Conservation (phyloP, 768 basidiomycete species). For the Tylopilus felleus region DNA sequence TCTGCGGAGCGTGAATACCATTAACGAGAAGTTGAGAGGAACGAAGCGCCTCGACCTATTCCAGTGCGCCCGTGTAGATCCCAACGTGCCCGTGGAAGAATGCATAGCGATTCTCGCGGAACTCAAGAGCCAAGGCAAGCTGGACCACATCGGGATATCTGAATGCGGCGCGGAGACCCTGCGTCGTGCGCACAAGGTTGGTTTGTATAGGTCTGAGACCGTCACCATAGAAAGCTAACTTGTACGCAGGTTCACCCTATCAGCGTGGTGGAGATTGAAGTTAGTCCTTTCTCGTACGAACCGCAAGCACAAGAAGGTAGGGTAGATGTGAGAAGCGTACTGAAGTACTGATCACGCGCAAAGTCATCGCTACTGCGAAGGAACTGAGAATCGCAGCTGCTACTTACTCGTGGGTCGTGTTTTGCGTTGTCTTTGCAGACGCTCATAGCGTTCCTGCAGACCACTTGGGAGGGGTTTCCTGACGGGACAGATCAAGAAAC, state of each 20-base stretch:
- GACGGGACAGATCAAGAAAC: conserved; percentile 44
- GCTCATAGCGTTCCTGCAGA: conserved; percentile 25
- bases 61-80: conserved; percentile 47
- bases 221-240: neutral
- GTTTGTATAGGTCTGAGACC: neutral
- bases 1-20: conserved; percentile 40
- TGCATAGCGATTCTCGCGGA: conserved; percentile 40
- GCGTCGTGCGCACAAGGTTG: conserved; percentile 31
- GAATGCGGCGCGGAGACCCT: conserved; percentile 53
- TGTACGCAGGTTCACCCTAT: conserved; percentile 47
- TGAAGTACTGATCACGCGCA: neutral
- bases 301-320: conserved; percentile 44
- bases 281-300: conserved; percentile 58
- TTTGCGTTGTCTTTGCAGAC: neutral
- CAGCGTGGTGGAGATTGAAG: conserved; percentile 63
- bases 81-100: conserved; percentile 43
- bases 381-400: conserved; percentile 55
- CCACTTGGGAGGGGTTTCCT: conserved; percentile 51
- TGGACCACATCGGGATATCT: conserved; percentile 57
- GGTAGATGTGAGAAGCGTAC: neutral
- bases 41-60: conserved; percentile 59
- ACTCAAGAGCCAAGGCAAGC: conserved; percentile 29
- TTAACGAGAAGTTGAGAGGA: conserved; percentile 46
- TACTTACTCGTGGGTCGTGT: conserved; percentile 48
- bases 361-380: conserved; percentile 51